A percentile compares a stretch with the other conserved stretches of the same genome.
Conservation (phyloP, 2,329 filamentous ascomycete species). For the Neofusicoccum cordaticola region DNA sequence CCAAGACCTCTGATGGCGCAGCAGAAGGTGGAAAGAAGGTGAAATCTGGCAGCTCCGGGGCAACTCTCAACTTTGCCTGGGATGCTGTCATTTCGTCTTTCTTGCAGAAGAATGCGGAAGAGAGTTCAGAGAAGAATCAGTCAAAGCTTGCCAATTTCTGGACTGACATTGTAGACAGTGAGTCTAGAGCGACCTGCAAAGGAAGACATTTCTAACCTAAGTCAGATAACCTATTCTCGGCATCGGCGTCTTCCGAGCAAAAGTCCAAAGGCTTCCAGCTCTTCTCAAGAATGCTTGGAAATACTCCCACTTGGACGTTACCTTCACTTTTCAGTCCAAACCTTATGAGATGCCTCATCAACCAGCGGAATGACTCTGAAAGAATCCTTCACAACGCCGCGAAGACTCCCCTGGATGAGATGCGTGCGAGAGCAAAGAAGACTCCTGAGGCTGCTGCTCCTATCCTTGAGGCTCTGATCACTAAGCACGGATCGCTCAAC, state of each 20-base stretch:
- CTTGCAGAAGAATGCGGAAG: slow-evolving; percentile 26
- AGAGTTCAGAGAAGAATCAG: slow-evolving; percentile 28
- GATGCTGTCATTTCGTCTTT: slow-evolving; percentile 63
- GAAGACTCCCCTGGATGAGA: slow-evolving; percentile 67
- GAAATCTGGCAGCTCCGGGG: slow-evolving; percentile 72
- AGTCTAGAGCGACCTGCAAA: slow-evolving; percentile 33
- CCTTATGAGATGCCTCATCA: slow-evolving; percentile 75
- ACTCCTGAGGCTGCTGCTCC: slow-evolving; percentile 59
- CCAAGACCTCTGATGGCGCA: slow-evolving; percentile 47
- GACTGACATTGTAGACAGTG: slow-evolving; percentile 81
- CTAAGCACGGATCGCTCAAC: slow-evolving; percentile 67
- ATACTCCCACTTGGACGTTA: slow-evolving; percentile 50
- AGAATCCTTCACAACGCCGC: slow-evolving; percentile 78
- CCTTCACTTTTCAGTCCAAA: slow-evolving; percentile 75
- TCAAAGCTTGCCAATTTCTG: slow-evolving; percentile 73
- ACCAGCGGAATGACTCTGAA: slow-evolving; percentile 75
- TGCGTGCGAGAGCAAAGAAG: slow-evolving; percentile 63
- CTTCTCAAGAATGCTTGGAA: slow-evolving; percentile 70
- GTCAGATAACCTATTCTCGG: slow-evolving; percentile 77
- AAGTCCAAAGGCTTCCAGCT: slow-evolving; percentile 92
- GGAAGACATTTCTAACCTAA: slow-evolving; percentile 20
- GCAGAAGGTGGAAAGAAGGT: slow-evolving; percentile 42
- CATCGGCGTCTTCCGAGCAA: slow-evolving; percentile 77
- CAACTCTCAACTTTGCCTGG: slow-evolving; percentile 86
- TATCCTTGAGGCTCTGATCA: slow-evolving; percentile 66